Base-by-base conservation (phyloP, 2,329 filamentous ascomycete genomes). In the Berkeleyomyces rouxiae region DNA sequence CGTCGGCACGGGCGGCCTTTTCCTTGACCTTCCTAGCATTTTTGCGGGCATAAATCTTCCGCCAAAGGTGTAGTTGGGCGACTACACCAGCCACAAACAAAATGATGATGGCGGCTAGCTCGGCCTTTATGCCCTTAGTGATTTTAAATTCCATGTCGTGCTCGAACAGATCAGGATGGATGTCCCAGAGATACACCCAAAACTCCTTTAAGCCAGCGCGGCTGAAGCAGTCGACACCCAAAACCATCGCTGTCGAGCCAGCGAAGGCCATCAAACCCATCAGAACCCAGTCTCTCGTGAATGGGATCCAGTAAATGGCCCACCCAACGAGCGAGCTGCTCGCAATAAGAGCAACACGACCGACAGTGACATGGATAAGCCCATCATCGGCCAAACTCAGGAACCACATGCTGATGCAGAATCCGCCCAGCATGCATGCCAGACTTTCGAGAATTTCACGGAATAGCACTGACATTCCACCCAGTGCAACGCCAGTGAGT, bases 171-270 rank as follows among this genome's bases (percentile, higher is more conserved):
- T 87, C 79, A 49, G 83, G 77, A 71, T 96, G 96, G 46, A 97
- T 74, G 55, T 76, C 76, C 92, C 92, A 97, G 44, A 95, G 79
- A 71, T 95, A 97, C 4, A 89, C 80, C 92, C 92, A 97, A 68
- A 96, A 96, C 71, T 97, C 92, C 72, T 96, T 96, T 68, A 95
- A 76, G 0, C 92, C 92, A n/a, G 90, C 90, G 66, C 84, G 79
- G 69, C 85, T 92, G 68, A 92, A 95, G 72, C 90, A 95, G 71
- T 97, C 92, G 64, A 97, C 87, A 2, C 92, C 92, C 2, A 97
- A 74, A 11, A 95, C 81, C 0, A 86, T 78, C 2, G 82, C 82
- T 0, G 90, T 96, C 3, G 90, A 86, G 6, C 92, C 92, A 3
- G 83, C 80, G 70, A 96, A 95, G 0, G 91, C 82, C 10, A 90